Conservation (phyloP, 805 yeast genomes). For the Candida vartiovaarae region DNA sequence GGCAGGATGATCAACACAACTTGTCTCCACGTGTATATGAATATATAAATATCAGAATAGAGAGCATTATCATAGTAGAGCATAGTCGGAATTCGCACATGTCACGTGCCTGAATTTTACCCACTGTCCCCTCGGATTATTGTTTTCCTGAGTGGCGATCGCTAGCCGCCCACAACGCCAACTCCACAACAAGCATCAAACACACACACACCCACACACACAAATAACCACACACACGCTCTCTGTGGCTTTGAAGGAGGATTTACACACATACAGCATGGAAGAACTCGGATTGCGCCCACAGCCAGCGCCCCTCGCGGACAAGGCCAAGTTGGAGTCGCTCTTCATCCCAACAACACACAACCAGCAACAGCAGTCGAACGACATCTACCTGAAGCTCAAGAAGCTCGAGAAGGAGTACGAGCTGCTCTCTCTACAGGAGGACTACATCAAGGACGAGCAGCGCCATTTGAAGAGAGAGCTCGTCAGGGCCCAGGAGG, state of each 20-base stretch:
- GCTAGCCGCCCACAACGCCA: too few relatives aligned
- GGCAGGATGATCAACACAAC: background rate
- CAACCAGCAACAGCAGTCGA: constrained; percentile 5
- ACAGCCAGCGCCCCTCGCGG: constrained; percentile 23
- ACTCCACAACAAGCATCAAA: too few relatives aligned
- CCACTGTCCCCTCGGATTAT: too few relatives aligned
- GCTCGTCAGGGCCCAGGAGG: constrained; percentile 94
- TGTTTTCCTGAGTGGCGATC: too few relatives aligned
- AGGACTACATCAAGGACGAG: constrained; percentile 95
- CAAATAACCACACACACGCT: background rate
- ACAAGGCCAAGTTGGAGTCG: constrained; percentile 26
- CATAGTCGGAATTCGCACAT: too few relatives aligned
- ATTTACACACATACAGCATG: constrained; percentile 28
- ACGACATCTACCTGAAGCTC: constrained; percentile 73
- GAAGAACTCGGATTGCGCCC: constrained; percentile 55
- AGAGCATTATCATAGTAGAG: too few relatives aligned
- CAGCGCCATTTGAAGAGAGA: constrained; percentile 95
- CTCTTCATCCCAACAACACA: constrained; percentile 19
- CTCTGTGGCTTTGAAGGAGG: background rate
- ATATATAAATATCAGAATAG: too few relatives aligned
- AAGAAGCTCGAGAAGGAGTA: constrained; percentile 88
- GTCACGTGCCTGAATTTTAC: too few relatives aligned
- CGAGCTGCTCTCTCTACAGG: constrained; percentile 80
- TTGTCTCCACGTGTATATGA: too few relatives aligned
- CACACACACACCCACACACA: background rate